A percentile compares a stretch with the other conserved stretches of the same genome.
These are phyloP conservation scores for Lepidium campestre DNA, from an alignment of 441 rosid species.

Conservation along the genomic window DNA sequence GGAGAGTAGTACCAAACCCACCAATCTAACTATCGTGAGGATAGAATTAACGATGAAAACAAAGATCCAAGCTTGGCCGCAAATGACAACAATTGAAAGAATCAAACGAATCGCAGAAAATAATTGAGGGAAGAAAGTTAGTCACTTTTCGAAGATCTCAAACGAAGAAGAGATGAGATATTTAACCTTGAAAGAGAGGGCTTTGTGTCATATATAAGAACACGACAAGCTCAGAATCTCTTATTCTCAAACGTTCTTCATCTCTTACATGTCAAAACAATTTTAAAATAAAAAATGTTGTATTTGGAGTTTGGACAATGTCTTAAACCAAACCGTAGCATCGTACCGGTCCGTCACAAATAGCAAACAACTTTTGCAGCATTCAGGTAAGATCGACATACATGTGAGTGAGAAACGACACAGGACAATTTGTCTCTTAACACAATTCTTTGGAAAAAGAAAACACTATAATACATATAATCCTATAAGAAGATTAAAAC, in stretches of 20 bases:
- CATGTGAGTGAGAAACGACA: not conserved
- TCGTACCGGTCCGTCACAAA: not conserved
- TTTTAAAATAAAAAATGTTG: not conserved
- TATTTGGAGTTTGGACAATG: not conserved
- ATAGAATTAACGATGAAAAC: not conserved
- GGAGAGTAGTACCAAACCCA: not conserved
- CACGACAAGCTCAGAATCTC: not conserved
- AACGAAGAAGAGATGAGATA: not conserved
- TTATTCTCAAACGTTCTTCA: conserved; percentile 3
- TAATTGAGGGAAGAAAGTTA: not conserved
- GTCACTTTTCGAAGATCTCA: not conserved
- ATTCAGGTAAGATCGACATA: not conserved
- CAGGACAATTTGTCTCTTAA: not conserved
- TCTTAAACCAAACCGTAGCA: not conserved
- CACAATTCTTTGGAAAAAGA: not conserved
- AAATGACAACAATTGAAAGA: not conserved
- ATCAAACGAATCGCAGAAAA: not conserved
- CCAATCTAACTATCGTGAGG: not conserved
- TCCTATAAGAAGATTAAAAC: not conserved
- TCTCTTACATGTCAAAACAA: no score
- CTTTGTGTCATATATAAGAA: not conserved
- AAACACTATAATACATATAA: not conserved
- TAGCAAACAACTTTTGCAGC: not conserved
- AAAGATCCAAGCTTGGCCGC: not conserved
- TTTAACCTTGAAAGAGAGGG: not conserved